A percentile compares a stretch with the other conserved stretches of the same genome.
phyloP scores from a whole-genome alignment of 805 yeast genomes.

The Pichia rugopelliculosa region DNA sequence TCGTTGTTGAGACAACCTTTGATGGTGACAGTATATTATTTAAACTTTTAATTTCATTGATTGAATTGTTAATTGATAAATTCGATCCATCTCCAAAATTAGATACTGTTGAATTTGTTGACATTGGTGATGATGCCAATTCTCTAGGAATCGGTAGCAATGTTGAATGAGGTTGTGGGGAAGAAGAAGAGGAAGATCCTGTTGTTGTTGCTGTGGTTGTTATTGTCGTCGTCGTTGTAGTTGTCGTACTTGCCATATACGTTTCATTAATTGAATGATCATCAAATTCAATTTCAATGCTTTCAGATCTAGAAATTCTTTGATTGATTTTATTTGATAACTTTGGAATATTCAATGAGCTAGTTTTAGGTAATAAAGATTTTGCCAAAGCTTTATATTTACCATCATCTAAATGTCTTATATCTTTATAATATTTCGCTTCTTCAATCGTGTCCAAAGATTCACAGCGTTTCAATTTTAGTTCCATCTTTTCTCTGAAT shows the following conservation, averaged over 20 bases:
- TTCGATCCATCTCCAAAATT: too few species aligned
- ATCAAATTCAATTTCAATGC: too few species aligned
- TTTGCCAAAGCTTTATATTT: conserved; percentile 64
- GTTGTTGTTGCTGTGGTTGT: not conserved
- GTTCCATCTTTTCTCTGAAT: conserved; percentile 29
- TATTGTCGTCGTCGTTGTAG: not conserved
- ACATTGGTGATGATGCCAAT: too few species aligned
- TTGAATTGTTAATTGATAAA: not conserved
- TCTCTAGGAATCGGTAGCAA: too few species aligned
- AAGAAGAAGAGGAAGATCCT: too few species aligned
- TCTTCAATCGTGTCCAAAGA: conserved; percentile 60
- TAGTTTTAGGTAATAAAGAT: conserved; percentile 36
- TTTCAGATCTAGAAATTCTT: not conserved
- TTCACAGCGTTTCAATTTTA: conserved; percentile 44
- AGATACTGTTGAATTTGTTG: too few species aligned
- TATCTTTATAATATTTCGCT: conserved; percentile 44
- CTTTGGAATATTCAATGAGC: conserved; percentile 10
- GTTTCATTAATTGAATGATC: not conserved
- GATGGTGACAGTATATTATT: not conserved
- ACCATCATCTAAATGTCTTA: conserved; percentile 56
- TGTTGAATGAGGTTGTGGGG: too few species aligned
- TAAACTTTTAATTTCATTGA: not conserved
- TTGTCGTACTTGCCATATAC: not conserved
- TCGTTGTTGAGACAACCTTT: not conserved
- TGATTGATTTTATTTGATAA: not conserved